These are phyloP conservation scores for Mycena polygramma DNA, from an alignment of 768 basidiomycete genomes.

Conservation along the genomic window DNA sequence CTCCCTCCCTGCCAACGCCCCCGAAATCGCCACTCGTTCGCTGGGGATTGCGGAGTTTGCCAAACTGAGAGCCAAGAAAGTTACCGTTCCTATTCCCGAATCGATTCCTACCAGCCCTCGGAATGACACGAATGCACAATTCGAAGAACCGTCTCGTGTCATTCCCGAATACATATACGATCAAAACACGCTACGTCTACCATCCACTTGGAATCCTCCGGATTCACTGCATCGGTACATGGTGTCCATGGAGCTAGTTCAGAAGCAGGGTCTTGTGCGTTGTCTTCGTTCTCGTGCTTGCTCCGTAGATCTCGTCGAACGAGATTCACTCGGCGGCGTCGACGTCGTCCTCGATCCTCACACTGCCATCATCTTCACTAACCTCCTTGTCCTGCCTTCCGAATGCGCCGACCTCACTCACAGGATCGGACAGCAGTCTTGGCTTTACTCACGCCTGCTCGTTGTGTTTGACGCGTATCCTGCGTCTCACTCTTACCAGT, in stretches of 20 bases:
- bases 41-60: conserved; percentile 55
- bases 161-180: conserved; percentile 59
- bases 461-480: conserved; percentile 80
- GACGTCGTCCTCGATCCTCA: conserved; percentile 79
- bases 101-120: background rate
- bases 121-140: background rate
- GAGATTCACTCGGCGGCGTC: conserved; percentile 67
- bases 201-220: conserved; percentile 49
- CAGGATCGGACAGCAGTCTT: conserved; percentile 68
- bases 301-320: conserved; percentile 72
- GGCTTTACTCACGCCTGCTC: conserved; percentile 68
- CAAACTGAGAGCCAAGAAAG: conserved; percentile 54
- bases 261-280: conserved; percentile 72
- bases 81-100: conserved; percentile 35
- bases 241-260: conserved; percentile 76
- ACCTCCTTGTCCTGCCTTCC: conserved; percentile 62
- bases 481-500: conserved; percentile 53
- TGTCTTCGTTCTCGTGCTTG: conserved; percentile 60
- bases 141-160: conserved; percentile 36
- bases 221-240: conserved; percentile 70
- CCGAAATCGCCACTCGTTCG: conserved; percentile 45
- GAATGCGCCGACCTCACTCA: conserved; percentile 59
- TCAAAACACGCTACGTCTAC: conserved; percentile 59
- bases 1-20: conserved; percentile 10
- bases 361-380: conserved; percentile 66